Conservation (phyloP, 352 stramenopile species). For the Globisporangium iwayamae region DNA sequence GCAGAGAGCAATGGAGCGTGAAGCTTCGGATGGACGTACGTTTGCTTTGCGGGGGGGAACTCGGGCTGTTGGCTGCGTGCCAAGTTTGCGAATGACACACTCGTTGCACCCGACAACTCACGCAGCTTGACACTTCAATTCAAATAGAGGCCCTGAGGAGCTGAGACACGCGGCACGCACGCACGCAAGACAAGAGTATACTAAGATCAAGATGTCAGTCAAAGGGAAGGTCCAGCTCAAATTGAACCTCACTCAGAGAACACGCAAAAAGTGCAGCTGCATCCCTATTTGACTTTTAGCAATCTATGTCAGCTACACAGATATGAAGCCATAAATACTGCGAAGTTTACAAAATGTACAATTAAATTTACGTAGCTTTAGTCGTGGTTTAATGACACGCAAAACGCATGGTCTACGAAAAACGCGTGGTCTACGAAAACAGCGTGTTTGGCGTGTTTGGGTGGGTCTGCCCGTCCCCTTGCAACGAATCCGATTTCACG, state of each 20-base stretch:
- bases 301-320: background rate
- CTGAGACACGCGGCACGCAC: too few relatives aligned
- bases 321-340: background rate
- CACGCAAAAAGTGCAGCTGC: slow-evolving; percentile 1
- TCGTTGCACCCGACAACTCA: slow-evolving; percentile 1
- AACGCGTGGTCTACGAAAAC: slow-evolving; percentile 1
- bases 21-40: slow-evolving; percentile 2
- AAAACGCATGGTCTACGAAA: background rate
- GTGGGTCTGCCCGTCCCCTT: slow-evolving; percentile 1
- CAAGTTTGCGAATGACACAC: slow-evolving; percentile 15
- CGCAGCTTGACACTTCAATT: background rate
- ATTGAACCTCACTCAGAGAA: slow-evolving; percentile 7
- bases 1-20: background rate
- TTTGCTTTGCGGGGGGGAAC: background rate
- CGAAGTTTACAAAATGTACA: background rate
- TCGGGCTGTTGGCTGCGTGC: slow-evolving; percentile 2
- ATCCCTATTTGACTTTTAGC: background rate
- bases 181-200: background rate
- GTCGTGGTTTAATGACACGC: background rate
- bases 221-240: background rate
- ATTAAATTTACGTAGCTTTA: background rate
- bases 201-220: background rate
- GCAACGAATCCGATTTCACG: slow-evolving; percentile 2
- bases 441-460: slow-evolving; percentile 11
- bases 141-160: slow-evolving; percentile 1